These are phyloP conservation scores for Speleostelium caveatum DNA, from an alignment of 78 protist species.

Conservation along the genomic window DNA sequence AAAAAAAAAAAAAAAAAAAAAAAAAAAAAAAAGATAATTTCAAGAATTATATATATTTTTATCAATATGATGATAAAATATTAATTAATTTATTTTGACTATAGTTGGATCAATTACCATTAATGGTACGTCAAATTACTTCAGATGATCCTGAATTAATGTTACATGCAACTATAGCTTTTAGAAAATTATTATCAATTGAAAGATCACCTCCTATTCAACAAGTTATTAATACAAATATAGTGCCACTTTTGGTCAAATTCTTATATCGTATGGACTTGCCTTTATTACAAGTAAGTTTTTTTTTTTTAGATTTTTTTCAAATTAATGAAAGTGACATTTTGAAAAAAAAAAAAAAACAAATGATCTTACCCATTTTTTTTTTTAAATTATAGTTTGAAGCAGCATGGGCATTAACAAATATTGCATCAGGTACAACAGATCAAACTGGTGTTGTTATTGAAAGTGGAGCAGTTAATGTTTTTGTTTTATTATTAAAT, in stretches of 20 bases:
- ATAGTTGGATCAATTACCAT: conserved; percentile 56
- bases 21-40: neutral
- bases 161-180: conserved; percentile 53
- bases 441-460: conserved; percentile 94
- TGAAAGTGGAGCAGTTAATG: conserved; percentile 92
- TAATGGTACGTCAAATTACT: conserved; percentile 25
- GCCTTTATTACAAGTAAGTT: conserved; percentile 85
- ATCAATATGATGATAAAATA: neutral
- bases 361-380: neutral
- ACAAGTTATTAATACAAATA: conserved; percentile 92
- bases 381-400: conserved; percentile 83
- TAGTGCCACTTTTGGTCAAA: conserved; percentile 94
- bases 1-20: neutral
- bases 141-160: conserved; percentile 36
- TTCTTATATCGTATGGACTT: conserved; percentile 70
- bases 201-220: conserved; percentile 96
- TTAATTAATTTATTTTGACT: neutral
- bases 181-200: conserved; percentile 94
- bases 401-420: conserved; percentile 99
- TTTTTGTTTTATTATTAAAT: conserved; percentile 90
- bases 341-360: neutral
- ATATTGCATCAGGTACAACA: conserved; percentile 92
- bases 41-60: neutral
- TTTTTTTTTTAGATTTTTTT: no score
- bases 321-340: neutral